Base-by-base conservation (phyloP, 2,329 filamentous ascomycete genomes). In the Chaetothyriales sp. region DNA sequence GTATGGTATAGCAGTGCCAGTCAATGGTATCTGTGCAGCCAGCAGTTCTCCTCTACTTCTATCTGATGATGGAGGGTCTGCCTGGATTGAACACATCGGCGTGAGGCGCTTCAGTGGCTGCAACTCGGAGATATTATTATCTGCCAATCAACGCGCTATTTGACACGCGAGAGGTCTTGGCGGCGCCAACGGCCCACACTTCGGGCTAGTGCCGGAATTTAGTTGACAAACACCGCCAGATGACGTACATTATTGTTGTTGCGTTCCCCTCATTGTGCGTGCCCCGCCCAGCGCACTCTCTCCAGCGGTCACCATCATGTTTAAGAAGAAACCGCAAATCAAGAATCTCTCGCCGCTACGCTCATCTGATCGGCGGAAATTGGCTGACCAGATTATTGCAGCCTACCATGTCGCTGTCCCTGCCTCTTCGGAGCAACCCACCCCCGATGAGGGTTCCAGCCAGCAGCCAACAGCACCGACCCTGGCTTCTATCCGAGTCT, bases 291-390 rank as follows among this genome's bases (percentile, higher is more conserved):
- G 26, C n/a, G 25, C 26, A 15, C 47, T n/a, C 18, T n/a, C 19
- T n/a, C 6, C 44, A 22, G n/a, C 22, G 45, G 26, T 20, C 1
- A 18, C 12, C 46, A 55, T 26, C 28, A 80, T 80, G 77, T 80
- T 80, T 66, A 80, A 80, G 63, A 80, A 80, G 65, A 80, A 79
- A 65, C 77, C 77, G 15, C 76, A 72, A 46, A 77, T 84, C 69
- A 84, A 84, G 68, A 77, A 80, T 18, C 69, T 81, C 10, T 73
- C 80, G 3, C 79, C 81, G 43, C 67, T 84, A 49, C 76, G 81
- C 50, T 83, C 80, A 4, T 83, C 80, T 1, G 81, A 84, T 60
- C 74, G 81, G 53, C 73, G 81, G 52, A 80, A 77, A 59, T 76
- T 80, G 36, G 80, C 80, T 47, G 79, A 83, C 60, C 74, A 80